Base-by-base conservation (phyloP, 2,329 filamentous ascomycete genomes). In the Didymella keratinophila region DNA sequence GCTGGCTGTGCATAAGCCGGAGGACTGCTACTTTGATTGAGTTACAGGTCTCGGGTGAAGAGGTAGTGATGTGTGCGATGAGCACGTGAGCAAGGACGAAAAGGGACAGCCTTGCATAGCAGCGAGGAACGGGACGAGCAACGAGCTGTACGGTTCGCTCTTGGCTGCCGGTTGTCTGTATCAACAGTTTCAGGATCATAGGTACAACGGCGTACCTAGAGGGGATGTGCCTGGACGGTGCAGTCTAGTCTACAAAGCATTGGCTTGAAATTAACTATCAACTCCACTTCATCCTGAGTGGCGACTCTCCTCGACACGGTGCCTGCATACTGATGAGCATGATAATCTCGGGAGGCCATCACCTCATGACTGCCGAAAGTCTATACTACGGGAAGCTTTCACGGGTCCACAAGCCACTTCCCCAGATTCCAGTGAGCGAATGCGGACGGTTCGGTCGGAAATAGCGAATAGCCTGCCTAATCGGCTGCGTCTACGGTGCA, bases 1-100 rank as follows among this genome's bases (percentile, higher is more conserved):
- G 69, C 72, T 78, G 27, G 76, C 72, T 30, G 77, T 80, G 48
- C 78, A 81, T 51, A 80, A 80, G 68, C 75, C 78, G 3, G 77
- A 80, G 20, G 75, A 73, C 30, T 76, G 78, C 50, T 79, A 76
- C 58, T 81, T 79, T 59, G 78, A 78, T 45, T 55, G 42, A 39
- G 14, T 37, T 16, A 12, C 2, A 37, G 32, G 32, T 27, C 25
- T 42, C 20, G 34, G 23, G 11, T 16, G 10, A 18, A 12, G 30
- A 9, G 44, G 44, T 2, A 16, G 20, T 41, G 30, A 21, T 16
- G 30, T 42, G 28, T 20, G 36, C 36, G 37, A 27, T 25, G 37
- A 16, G 23, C 53, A 56, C 32, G 46, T 41, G 32, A 56, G 52
- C 46, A n/a, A n/a, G n/a, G 21, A 56, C 45, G 39, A 23, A 45